Conservation (phyloP, 768 basidiomycete genomes). For the Pleurotus platypus region DNA sequence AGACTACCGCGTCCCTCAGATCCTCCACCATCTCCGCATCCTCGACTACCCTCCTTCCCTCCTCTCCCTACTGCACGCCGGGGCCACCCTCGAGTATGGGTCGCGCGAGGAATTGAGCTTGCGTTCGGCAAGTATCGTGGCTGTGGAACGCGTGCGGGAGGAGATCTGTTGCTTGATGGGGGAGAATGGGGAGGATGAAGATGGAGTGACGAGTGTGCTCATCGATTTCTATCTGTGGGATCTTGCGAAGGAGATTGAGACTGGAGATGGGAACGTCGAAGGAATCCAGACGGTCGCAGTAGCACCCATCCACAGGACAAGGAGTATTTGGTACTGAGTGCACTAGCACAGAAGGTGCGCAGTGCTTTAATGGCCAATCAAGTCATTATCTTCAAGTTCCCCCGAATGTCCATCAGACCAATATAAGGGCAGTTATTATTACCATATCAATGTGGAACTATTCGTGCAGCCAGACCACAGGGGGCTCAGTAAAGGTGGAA, state of each 20-base stretch:
- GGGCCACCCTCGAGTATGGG: conserved; percentile 47
- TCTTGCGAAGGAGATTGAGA: conserved; percentile 72
- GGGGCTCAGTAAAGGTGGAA: no score
- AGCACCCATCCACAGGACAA: conserved; percentile 72
- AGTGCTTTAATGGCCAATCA: no score
- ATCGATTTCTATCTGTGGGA: conserved; percentile 95
- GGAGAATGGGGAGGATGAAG: conserved; percentile 20
- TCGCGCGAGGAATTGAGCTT: conserved; percentile 73
- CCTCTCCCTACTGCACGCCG: conserved; percentile 41
- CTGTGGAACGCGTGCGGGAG: conserved; percentile 70
- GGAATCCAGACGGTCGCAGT: conserved; percentile 54
- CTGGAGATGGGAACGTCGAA: conserved; percentile 53
- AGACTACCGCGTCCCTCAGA: conserved; percentile 90
- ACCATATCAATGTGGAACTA: no score
- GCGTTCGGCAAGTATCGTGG: conserved; percentile 75
- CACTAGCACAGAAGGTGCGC: no score
- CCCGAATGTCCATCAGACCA: no score
- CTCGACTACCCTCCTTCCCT: conserved; percentile 68
- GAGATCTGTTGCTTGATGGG: conserved; percentile 44
- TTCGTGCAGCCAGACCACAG: no score
- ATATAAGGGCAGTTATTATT: no score
- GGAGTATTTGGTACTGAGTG: conserved; percentile 81
- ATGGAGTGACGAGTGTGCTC: conserved; percentile 65
- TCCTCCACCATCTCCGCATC: conserved; percentile 79
- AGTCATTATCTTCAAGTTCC: no score